These are phyloP conservation scores for Hymenoscyphus fraxineus DNA, from an alignment of 2,329 filamentous ascomycete species.

Conservation along the genomic window DNA sequence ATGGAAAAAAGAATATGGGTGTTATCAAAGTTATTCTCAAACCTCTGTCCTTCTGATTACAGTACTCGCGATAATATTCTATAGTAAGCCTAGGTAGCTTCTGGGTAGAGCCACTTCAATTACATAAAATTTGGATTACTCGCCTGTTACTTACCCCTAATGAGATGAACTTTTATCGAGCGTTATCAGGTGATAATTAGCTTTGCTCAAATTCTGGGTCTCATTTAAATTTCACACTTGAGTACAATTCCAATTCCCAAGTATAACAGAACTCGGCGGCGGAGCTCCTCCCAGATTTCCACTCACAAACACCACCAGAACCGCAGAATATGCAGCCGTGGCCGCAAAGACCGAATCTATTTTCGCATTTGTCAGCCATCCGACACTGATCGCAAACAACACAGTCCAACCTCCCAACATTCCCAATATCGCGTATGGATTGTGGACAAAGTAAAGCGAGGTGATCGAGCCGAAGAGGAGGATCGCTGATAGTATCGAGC, in stretches of 20 bases:
- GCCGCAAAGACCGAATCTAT: slow-evolving; percentile 24
- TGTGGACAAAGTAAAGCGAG: background rate
- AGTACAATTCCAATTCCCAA: background rate
- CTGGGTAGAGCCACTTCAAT: too few species aligned
- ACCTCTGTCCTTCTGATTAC: too few species aligned
- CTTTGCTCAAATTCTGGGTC: too few species aligned
- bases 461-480: slow-evolving; percentile 2
- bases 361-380: slow-evolving; percentile 25
- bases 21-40: too few species aligned
- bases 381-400: slow-evolving; percentile 24
- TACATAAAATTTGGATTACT: too few species aligned
- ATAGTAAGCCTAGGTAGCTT: too few species aligned
- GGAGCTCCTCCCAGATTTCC: background rate
- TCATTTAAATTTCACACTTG: background rate
- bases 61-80: too few species aligned
- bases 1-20: too few species aligned
- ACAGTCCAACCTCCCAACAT: slow-evolving; percentile 24
- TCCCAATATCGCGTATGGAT: slow-evolving; percentile 14
- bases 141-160: too few species aligned
- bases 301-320: slow-evolving; percentile 4
- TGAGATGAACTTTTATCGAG: too few species aligned
- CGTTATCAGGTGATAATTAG: too few species aligned
- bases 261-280: background rate
- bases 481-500: background rate
- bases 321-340: slow-evolving; percentile 21